phyloP scores from a whole-genome alignment of 257 asterid species.

The Asclepias syriaca region DNA sequence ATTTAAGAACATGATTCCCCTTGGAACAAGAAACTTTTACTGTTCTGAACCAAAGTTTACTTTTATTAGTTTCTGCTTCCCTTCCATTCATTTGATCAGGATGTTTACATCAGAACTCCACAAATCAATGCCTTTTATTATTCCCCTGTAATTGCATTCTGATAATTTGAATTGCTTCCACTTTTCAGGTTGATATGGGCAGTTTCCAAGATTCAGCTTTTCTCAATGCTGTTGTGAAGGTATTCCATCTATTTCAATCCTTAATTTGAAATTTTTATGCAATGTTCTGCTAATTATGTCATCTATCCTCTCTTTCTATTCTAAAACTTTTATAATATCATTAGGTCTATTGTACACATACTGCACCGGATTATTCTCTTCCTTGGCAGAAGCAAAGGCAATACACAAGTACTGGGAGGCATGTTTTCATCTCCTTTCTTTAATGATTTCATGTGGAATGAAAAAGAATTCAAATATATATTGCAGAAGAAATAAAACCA shows the following conservation, averaged over 20 bases:
- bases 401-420: constrained; percentile 93
- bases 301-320: not conserved
- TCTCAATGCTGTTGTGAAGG: constrained; percentile 94
- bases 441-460: constrained; percentile 4
- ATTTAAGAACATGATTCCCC: not conserved
- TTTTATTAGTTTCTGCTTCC: not conserved
- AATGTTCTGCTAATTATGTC: not conserved
- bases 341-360: constrained; percentile 89
- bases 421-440: constrained; percentile 27
- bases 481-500: not conserved
- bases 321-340: constrained; percentile 1
- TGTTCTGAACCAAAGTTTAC: not conserved
- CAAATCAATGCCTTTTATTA: not conserved
- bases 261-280: not conserved
- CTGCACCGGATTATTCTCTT: constrained; percentile 94
- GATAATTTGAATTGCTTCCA: not conserved
- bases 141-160: too few relatives aligned
- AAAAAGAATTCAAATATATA: not conserved
- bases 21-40: not conserved
- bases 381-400: constrained; percentile 98
- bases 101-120: not conserved
- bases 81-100: not conserved
- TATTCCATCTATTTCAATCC: constrained; percentile 10
- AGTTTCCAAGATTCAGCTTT: constrained; percentile 67
- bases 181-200: constrained; percentile 58